phyloP scores from a whole-genome alignment of 192 early-diverging fungal genomes.

The Coemansia pectinata region DNA sequence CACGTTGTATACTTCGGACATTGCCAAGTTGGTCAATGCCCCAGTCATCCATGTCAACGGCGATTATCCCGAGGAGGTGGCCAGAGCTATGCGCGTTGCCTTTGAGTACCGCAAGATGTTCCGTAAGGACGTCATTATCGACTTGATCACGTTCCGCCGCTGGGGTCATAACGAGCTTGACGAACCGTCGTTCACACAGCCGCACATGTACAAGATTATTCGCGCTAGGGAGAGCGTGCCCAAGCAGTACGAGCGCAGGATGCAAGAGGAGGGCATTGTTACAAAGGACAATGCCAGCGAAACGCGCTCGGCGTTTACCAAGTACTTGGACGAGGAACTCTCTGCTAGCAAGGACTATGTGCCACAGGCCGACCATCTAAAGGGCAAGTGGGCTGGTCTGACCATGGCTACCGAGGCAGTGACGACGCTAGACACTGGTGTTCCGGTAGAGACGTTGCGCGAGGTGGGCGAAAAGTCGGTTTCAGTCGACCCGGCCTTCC shows the following conservation, averaged over 20 bases:
- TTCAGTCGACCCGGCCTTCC: slow-evolving; percentile 63
- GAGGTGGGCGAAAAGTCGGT: slow-evolving; percentile 81
- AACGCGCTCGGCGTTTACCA: slow-evolving; percentile 23
- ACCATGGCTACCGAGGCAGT: slow-evolving; percentile 59
- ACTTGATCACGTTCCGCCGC: slow-evolving; percentile 92
- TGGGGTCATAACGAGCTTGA: slow-evolving; percentile 99
- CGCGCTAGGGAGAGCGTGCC: slow-evolving; percentile 82
- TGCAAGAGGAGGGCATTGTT: slow-evolving; percentile 50
- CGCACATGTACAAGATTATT: slow-evolving; percentile 95
- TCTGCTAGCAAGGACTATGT: slow-evolving; percentile 36
- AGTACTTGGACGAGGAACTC: slow-evolving; percentile 46
- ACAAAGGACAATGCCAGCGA: slow-evolving; percentile 27
- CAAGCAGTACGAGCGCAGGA: slow-evolving; percentile 78
- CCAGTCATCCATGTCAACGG: slow-evolving; percentile 97
- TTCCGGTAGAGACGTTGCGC: slow-evolving; percentile 60
- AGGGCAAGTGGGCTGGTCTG: slow-evolving; percentile 83
- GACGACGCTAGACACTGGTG: slow-evolving; percentile 59
- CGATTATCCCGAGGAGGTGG: slow-evolving; percentile 92
- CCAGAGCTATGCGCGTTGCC: slow-evolving; percentile 77
- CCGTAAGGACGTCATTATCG: slow-evolving; percentile 93
- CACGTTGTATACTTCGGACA: slow-evolving; percentile 87
- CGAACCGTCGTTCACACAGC: slow-evolving; percentile 97
- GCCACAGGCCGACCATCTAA: slow-evolving; percentile 53
- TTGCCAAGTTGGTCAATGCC: slow-evolving; percentile 95
- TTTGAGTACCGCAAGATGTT: slow-evolving; percentile 92